These are phyloP conservation scores for Lyophyllum semitale DNA, from an alignment of 768 basidiomycete genomes.

Conservation along the genomic window DNA sequence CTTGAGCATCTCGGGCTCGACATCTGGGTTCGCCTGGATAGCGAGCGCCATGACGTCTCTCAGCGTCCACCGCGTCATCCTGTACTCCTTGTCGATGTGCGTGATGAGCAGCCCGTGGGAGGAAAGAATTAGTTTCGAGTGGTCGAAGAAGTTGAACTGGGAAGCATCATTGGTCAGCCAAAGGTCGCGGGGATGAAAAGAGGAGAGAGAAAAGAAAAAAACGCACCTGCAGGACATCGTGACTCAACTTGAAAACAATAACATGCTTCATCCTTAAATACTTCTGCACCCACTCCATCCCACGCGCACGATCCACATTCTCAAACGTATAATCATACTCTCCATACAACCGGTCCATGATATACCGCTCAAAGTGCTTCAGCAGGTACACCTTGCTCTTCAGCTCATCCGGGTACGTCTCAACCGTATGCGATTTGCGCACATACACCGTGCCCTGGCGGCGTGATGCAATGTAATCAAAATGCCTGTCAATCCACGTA, in stretches of 20 bases:
- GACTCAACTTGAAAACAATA: constrained; percentile 94
- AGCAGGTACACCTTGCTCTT: constrained; percentile 91
- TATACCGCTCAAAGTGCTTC: constrained; percentile 93
- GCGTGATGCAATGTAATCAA: constrained; percentile 83
- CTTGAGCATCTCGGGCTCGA: constrained; percentile 59
- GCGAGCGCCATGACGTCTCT: constrained; percentile 67
- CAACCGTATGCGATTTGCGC: constrained; percentile 70
- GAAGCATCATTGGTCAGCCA: constrained; percentile 10
- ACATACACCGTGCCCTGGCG: constrained; percentile 67
- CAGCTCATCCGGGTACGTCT: constrained; percentile 77
- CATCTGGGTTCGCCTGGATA: constrained; percentile 30
- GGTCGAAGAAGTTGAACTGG: constrained; percentile 99
- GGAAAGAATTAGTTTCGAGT: constrained; percentile 91
- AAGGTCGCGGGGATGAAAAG: background rate
- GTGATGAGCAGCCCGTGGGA: constrained; percentile 78
- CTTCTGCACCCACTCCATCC: constrained; percentile 96
- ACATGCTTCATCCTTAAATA: constrained; percentile 97
- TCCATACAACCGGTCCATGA: constrained; percentile 86
- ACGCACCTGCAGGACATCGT: constrained; percentile 90
- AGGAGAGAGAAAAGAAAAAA: background rate
- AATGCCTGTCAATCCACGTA: constrained; percentile 54
- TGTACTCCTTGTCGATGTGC: constrained; percentile 89
- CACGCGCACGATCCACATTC: constrained; percentile 65
- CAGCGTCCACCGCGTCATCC: constrained; percentile 71
- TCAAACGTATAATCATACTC: constrained; percentile 83